A percentile compares a stretch with the other conserved stretches of the same genome.
Conservation (phyloP, 192 early-diverging fungal species). For the Jimgerdemannia lactiflua region DNA sequence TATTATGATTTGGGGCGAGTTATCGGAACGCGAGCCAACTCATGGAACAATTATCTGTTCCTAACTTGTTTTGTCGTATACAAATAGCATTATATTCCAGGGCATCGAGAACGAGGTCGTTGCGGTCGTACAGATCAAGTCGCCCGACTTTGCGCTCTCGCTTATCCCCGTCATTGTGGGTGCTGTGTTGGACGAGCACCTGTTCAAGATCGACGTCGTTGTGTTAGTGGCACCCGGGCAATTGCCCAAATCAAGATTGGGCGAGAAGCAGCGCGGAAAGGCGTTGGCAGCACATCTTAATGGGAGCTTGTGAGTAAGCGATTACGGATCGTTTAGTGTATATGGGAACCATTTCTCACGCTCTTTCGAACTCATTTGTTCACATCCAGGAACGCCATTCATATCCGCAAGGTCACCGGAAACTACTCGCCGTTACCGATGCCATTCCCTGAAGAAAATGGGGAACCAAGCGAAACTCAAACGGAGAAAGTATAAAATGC, state of each 20-base stretch:
- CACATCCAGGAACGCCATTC: not conserved
- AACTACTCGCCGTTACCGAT: not conserved
- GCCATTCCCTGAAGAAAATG: not conserved
- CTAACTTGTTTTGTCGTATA: too few species aligned
- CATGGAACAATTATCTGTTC: too few species aligned
- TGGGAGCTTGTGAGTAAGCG: slow-evolving; percentile 10
- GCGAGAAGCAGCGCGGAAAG: slow-evolving; percentile 61
- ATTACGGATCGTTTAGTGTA: too few species aligned
- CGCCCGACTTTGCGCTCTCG: slow-evolving; percentile 17
- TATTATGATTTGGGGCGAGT: too few species aligned
- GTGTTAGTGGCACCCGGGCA: slow-evolving; percentile 53
- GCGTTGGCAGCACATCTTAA: slow-evolving; percentile 19
- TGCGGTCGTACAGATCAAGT: slow-evolving; percentile 20
- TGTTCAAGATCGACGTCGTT: slow-evolving; percentile 69
- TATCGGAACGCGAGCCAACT: too few species aligned
- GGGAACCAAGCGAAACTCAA: too few species aligned
- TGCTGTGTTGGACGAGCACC: slow-evolving; percentile 67
- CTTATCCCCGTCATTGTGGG: slow-evolving; percentile 59
- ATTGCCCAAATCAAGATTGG: slow-evolving; percentile 60
- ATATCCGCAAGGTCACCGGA: not conserved
- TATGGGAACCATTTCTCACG: too few species aligned
- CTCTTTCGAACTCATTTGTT: not conserved
- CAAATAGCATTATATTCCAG: slow-evolving; percentile 23
- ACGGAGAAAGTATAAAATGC: too few species aligned
- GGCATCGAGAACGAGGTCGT: slow-evolving; percentile 9